Conservation (phyloP, 2,329 filamentous ascomycete genomes). For the Curvularia eragrostidis region DNA sequence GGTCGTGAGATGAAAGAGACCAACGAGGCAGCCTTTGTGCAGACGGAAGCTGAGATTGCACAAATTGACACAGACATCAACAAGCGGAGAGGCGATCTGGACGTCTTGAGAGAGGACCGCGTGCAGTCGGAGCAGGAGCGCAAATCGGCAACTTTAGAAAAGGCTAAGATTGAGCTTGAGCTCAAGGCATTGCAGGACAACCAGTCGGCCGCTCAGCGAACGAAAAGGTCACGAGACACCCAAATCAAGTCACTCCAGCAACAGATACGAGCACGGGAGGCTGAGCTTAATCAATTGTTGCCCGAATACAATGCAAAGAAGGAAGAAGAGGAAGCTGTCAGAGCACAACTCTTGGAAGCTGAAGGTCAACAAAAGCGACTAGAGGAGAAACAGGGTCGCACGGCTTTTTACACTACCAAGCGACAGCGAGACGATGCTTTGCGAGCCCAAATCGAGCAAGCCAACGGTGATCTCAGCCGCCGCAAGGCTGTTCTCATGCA, state of each 20-base stretch:
- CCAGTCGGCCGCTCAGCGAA: conserved; percentile 77
- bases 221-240: conserved; percentile 71
- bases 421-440: conserved; percentile 86
- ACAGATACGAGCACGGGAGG: conserved; percentile 78
- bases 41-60: conserved; percentile 79
- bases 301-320: conserved; percentile 79
- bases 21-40: conserved; percentile 75
- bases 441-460: conserved; percentile 78
- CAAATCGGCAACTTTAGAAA: conserved; percentile 76
- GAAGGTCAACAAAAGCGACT: conserved; percentile 79
- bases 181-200: conserved; percentile 83
- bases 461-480: conserved; percentile 75
- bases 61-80: conserved; percentile 80
- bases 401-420: conserved; percentile 86
- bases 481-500: conserved; percentile 87
- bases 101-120: conserved; percentile 84
- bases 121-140: conserved; percentile 89
- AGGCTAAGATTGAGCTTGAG: conserved; percentile 86
- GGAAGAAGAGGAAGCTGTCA: conserved; percentile 73
- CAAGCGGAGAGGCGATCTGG: conserved; percentile 79
- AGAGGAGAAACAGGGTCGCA: conserved; percentile 90
- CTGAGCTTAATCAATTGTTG: conserved; percentile 74
- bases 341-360: conserved; percentile 75
- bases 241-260: conserved; percentile 75
- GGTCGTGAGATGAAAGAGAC: conserved; percentile 86